Evolutionary conservation across 257 asterid species (phyloP).

Genomic region (Gentiana straminea): DNA sequence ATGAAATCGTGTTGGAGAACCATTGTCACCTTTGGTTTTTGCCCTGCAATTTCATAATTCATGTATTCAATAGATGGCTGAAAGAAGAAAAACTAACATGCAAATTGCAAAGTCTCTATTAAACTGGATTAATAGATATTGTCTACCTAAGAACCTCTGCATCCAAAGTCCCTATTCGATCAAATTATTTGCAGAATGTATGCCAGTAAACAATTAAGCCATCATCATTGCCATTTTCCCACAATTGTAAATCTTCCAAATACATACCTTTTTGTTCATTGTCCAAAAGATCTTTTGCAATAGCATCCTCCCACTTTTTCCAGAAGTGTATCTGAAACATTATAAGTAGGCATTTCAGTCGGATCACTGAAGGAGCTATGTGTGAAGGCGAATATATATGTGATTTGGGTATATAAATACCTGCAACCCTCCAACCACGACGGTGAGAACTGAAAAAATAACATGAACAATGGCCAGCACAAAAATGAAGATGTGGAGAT

Average conservation of each 20-base stretch:
- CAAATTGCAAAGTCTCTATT: neutral
- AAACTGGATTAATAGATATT: neutral
- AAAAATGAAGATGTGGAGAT: conserved; percentile 73
- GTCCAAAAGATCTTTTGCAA: conserved; percentile 47
- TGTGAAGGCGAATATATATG: too few species aligned
- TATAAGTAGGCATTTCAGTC: conserved; percentile 2
- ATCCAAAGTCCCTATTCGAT: too few species aligned
- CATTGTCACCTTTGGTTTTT: conserved; percentile 51
- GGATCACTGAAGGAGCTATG: neutral
- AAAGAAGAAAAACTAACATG: too few species aligned
- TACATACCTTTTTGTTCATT: conserved; percentile 29
- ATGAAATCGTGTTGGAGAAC: conserved; percentile 88
- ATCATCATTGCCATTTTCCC: neutral
- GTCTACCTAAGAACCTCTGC: neutral
- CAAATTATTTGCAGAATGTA: too few species aligned
- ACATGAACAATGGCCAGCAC: conserved; percentile 65
- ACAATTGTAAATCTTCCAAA: neutral
- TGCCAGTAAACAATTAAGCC: too few species aligned
- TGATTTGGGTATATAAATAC: conserved; percentile 11
- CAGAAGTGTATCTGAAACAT: conserved; percentile 72
- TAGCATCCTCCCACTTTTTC: conserved; percentile 88
- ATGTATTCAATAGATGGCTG: too few species aligned
- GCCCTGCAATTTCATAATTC: conserved; percentile 36
- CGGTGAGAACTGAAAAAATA: conserved; percentile 49
- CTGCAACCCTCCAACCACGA: conserved; percentile 54